Evolutionary conservation across 2,329 filamentous ascomycete species (phyloP).

Genomic region (Epichloe elymi): DNA sequence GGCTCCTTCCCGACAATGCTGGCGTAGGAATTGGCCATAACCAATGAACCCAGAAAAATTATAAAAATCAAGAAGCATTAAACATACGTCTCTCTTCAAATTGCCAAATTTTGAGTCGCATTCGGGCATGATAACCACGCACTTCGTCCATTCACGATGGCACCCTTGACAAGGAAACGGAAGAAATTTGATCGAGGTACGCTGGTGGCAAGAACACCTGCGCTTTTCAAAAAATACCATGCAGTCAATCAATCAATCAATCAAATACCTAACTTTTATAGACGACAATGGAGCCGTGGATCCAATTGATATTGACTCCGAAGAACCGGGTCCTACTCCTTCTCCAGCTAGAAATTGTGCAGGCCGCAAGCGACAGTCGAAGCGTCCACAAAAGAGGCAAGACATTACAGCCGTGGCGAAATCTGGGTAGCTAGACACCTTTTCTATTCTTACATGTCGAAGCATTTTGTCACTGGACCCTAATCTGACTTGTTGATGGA

Average conservation of each 20-base stretch:
- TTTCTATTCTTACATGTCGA: background rate
- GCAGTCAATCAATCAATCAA: background rate
- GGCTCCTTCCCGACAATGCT: background rate
- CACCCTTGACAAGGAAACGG: conserved; percentile 15
- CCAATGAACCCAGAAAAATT: too few species aligned
- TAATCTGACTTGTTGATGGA: background rate
- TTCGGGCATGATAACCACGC: background rate
- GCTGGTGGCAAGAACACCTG: background rate
- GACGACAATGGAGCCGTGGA: background rate
- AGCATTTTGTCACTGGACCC: background rate
- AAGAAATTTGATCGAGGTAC: conserved; percentile 12
- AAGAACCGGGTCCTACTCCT: background rate
- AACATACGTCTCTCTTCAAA: background rate
- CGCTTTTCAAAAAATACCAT: background rate
- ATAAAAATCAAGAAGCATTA: background rate
- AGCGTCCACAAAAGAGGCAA: background rate
- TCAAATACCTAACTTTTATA: background rate
- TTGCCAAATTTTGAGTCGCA: background rate
- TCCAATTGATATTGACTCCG: background rate
- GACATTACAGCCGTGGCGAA: background rate
- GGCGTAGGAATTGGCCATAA: background rate
- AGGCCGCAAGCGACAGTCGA: background rate
- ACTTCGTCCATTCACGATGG: conserved; percentile 10
- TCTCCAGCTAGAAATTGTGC: background rate
- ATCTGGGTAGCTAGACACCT: background rate